A percentile compares a stretch with the other conserved stretches of the same genome.
phyloP scores from a whole-genome alignment of 495 filamentous ascomycete species.

The Elaphomyces granulatus region DNA sequence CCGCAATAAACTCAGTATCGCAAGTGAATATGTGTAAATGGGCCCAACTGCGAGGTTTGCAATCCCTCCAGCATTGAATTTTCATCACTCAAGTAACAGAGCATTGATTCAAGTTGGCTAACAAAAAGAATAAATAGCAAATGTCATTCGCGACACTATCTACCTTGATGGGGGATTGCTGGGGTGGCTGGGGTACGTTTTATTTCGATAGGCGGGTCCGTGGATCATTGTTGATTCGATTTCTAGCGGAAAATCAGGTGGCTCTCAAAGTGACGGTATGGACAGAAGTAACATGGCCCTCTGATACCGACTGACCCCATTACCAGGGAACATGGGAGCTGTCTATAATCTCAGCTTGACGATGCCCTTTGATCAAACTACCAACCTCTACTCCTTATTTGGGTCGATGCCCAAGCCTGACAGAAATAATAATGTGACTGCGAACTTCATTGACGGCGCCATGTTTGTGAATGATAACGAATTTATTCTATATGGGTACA shows the following conservation, averaged over 20 bases:
- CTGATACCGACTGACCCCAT: neutral
- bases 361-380: constrained; percentile 32
- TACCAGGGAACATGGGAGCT: neutral
- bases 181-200: constrained; percentile 22
- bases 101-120: too few species aligned
- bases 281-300: neutral
- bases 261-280: constrained; percentile 3
- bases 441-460: constrained; percentile 41
- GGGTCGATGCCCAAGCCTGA: constrained; percentile 27
- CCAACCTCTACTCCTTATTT: constrained; percentile 25
- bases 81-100: too few species aligned
- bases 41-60: too few species aligned
- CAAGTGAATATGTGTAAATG: too few species aligned
- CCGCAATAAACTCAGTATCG: too few species aligned
- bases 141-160: constrained; percentile 42
- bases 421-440: constrained; percentile 33
- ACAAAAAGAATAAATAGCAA: constrained; percentile 28
- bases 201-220: neutral
- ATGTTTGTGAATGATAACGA: constrained; percentile 45
- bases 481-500: constrained; percentile 21
- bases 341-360: constrained; percentile 3
- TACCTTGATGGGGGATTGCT: constrained; percentile 46
- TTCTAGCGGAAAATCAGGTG: constrained; percentile 1
- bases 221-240: neutral
- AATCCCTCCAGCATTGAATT: too few species aligned